phyloP scores from a whole-genome alignment of 495 filamentous ascomycete species.

The Letharia columbiana region DNA sequence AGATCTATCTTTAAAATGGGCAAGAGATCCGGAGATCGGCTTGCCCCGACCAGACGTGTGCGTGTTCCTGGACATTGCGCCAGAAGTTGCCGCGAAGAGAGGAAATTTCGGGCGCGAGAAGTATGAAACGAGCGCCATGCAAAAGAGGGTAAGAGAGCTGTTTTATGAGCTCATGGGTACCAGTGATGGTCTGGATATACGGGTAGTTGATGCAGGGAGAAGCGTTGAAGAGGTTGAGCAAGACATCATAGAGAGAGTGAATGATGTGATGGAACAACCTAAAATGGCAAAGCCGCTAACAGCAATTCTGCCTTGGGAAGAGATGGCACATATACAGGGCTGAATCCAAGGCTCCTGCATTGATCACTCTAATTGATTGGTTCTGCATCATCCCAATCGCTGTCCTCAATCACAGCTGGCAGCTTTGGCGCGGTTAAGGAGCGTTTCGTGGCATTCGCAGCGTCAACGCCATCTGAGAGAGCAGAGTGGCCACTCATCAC shows the following conservation, averaged over 20 bases:
- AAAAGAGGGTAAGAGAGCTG: slow-evolving; percentile 64
- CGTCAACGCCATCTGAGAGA: slow-evolving; percentile 23
- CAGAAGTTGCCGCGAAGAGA: slow-evolving; percentile 60
- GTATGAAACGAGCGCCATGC: slow-evolving; percentile 82
- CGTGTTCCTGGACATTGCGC: slow-evolving; percentile 73
- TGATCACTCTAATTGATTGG: slow-evolving; percentile 36
- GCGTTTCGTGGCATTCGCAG: slow-evolving; percentile 20
- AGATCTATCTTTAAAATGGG: slow-evolving; percentile 64
- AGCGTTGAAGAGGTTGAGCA: slow-evolving; percentile 49
- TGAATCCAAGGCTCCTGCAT: neutral
- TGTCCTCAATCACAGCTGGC: slow-evolving; percentile 52
- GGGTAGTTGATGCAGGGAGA: slow-evolving; percentile 44
- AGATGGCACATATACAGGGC: slow-evolving; percentile 11
- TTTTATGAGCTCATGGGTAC: slow-evolving; percentile 47
- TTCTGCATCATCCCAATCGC: slow-evolving; percentile 48
- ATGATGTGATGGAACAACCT: slow-evolving; percentile 36
- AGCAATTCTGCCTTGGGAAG: slow-evolving; percentile 36
- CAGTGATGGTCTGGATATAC: slow-evolving; percentile 32
- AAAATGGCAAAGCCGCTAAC: slow-evolving; percentile 35
- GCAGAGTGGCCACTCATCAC: slow-evolving; percentile 31
- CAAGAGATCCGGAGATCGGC: slow-evolving; percentile 72
- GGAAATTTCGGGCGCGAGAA: slow-evolving; percentile 83
- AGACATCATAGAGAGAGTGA: slow-evolving; percentile 49
- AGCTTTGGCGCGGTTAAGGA: slow-evolving; percentile 24
- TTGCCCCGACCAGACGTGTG: slow-evolving; percentile 82